Evolutionary conservation across 164 flowering plant genomes (phyloP).

Genomic region (Chloranthus sessilifolius): DNA sequence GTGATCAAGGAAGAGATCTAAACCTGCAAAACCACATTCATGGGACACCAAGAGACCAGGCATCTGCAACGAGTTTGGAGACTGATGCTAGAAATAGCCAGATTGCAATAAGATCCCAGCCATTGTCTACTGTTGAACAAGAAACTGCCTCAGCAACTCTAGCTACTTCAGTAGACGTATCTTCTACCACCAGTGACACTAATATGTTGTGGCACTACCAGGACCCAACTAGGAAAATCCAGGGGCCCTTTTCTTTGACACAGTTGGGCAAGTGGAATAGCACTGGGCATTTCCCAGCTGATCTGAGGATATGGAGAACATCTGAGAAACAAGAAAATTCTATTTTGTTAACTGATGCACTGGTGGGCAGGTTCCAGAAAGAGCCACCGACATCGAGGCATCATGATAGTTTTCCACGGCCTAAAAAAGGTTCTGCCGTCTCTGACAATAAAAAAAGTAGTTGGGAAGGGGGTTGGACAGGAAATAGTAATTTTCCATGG

Average conservation of each 20-base stretch:
- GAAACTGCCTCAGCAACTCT: slow-evolving; percentile 25
- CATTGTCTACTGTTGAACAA: no score
- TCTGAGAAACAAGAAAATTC: slow-evolving; percentile 48
- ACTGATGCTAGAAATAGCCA: slow-evolving; percentile 18
- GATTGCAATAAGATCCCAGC: slow-evolving; percentile 21
- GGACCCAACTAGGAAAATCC: slow-evolving; percentile 75
- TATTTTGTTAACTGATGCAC: slow-evolving; percentile 51
- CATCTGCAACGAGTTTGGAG: slow-evolving; percentile 16
- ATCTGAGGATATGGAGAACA: slow-evolving; percentile 60
- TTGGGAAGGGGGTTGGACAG: slow-evolving; percentile 12
- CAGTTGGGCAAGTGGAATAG: slow-evolving; percentile 79
- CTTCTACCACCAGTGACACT: slow-evolving; percentile 38
- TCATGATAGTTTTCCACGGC: slow-evolving; percentile 15
- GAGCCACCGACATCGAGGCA: slow-evolving; percentile 14
- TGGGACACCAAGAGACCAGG: slow-evolving; percentile 24
- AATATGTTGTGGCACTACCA: slow-evolving; percentile 75
- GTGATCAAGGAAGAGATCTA: no score
- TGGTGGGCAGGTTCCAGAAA: slow-evolving; percentile 43
- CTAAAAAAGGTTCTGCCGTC: slow-evolving; percentile 8
- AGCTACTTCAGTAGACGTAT: slow-evolving; percentile 13
- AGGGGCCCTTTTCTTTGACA: slow-evolving; percentile 82
- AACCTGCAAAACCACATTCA: no score
- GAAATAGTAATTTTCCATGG: no score
- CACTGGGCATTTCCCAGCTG: slow-evolving; percentile 63
- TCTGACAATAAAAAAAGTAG: slow-evolving; percentile 3